Conservation (phyloP, 2,329 filamentous ascomycete genomes). For the Alternaria longipes region DNA sequence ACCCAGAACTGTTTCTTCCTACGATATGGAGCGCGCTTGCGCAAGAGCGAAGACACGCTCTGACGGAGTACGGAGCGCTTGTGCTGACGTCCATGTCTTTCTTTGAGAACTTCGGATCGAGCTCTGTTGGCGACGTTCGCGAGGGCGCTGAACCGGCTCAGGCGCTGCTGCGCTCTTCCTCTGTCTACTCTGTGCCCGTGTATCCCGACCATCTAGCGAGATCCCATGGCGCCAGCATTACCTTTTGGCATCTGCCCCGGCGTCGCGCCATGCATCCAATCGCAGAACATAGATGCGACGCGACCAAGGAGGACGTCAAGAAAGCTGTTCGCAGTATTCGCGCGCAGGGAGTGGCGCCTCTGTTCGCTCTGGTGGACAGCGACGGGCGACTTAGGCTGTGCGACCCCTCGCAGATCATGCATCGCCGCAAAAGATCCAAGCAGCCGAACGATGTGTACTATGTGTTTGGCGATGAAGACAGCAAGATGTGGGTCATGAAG, state of each 20-base stretch:
- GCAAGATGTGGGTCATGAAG: conserved; percentile 8
- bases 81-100: conserved; percentile 10
- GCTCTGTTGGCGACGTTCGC: not conserved
- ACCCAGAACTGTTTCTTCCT: conserved; percentile 11
- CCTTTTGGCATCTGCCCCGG: conserved; percentile 10
- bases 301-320: not conserved
- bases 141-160: too few relatives aligned
- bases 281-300: not conserved
- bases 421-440: conserved; percentile 4
- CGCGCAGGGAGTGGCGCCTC: conserved; percentile 5
- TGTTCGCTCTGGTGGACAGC: conserved; percentile 16
- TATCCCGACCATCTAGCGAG: not conserved
- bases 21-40: conserved; percentile 12
- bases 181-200: conserved; percentile 1
- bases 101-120: conserved; percentile 6
- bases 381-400: conserved; percentile 5
- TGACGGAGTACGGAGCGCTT: conserved; percentile 9
- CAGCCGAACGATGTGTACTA: conserved; percentile 8
- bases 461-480: conserved; percentile 1
- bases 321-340: not conserved
- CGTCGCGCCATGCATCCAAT: not conserved
- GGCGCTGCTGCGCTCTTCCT: conserved; percentile 3
- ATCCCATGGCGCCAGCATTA: not conserved
- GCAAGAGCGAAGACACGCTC: conserved; percentile 10
- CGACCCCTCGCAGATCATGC: not conserved